These are phyloP conservation scores for Marasmius tenuissimus DNA, from an alignment of 1,284 basidiomycete species.

Conservation along the genomic window DNA sequence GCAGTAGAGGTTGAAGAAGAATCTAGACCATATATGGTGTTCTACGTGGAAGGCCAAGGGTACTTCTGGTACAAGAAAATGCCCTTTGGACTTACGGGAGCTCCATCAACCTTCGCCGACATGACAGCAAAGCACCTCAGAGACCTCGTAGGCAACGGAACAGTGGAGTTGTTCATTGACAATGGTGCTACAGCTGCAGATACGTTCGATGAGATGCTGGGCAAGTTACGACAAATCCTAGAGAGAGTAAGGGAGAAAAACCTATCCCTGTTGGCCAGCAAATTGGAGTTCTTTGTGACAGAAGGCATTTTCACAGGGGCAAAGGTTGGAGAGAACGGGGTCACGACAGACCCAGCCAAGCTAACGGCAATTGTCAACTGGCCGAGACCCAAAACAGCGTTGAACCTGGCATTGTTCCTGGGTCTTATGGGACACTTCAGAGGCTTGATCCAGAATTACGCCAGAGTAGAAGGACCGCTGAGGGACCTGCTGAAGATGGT, in stretches of 20 bases:
- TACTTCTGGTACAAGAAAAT: too few relatives aligned
- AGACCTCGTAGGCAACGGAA: slow-evolving; percentile 22
- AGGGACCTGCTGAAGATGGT: background rate
- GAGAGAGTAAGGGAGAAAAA: slow-evolving; percentile 15
- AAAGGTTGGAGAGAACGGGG: slow-evolving; percentile 27
- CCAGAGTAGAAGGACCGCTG: background rate
- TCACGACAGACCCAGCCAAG: slow-evolving; percentile 30
- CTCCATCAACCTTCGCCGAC: too few relatives aligned
- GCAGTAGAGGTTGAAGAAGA: slow-evolving; percentile 16
- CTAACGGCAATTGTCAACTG: slow-evolving; percentile 33
- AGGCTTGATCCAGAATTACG: background rate
- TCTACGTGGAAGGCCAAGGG: too few relatives aligned
- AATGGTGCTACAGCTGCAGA: slow-evolving; percentile 28
- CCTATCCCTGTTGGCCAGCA: slow-evolving; percentile 31
- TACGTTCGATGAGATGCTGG: slow-evolving; percentile 23
- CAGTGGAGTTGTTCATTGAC: slow-evolving; percentile 35
- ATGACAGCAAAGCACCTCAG: slow-evolving; percentile 24
- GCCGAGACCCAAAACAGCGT: slow-evolving; percentile 22
- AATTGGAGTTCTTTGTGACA: slow-evolving; percentile 30
- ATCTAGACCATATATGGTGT: too few relatives aligned
- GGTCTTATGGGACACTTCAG: background rate
- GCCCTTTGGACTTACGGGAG: too few relatives aligned
- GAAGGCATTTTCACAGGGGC: slow-evolving; percentile 30
- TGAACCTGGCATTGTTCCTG: background rate
- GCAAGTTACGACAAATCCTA: slow-evolving; percentile 22